phyloP scores from a whole-genome alignment of 306 rosid species.

The Dicorynia guianensis region DNA sequence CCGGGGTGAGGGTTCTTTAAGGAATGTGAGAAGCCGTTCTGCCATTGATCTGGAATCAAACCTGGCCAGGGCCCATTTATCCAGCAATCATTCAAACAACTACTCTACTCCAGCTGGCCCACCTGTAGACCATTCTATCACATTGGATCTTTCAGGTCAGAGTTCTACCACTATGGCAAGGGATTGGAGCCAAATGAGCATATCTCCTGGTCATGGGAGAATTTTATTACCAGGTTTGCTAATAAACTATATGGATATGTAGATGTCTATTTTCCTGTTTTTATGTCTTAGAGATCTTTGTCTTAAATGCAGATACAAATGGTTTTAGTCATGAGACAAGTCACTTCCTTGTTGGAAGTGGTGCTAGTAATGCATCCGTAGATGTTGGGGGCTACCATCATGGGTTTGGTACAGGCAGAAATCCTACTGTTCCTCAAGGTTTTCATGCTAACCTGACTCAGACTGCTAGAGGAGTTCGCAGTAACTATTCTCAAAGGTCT shows the following conservation, averaged over 20 bases:
- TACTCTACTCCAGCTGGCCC: constrained; percentile 45
- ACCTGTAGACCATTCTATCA: constrained; percentile 58
- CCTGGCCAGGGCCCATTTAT: constrained; percentile 63
- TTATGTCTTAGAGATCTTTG: constrained; percentile 27
- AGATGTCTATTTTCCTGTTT: background rate
- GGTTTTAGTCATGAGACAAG: constrained; percentile 63
- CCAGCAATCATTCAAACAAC: constrained; percentile 57
- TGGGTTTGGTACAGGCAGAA: constrained; percentile 60
- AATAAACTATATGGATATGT: constrained; percentile 1
- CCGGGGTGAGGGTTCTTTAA: constrained; percentile 70
- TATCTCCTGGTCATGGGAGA: constrained; percentile 63
- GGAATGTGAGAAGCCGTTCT: constrained; percentile 89
- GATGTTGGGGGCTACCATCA: constrained; percentile 71
- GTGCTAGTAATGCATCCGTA: constrained; percentile 57
- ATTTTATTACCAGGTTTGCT: constrained; percentile 60
- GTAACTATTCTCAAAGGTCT: constrained; percentile 72
- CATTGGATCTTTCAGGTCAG: constrained; percentile 61
- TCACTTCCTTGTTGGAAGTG: constrained; percentile 64
- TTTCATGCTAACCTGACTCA: constrained; percentile 58
- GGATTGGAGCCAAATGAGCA: constrained; percentile 79
- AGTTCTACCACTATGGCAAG: constrained; percentile 53
- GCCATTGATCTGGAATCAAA: constrained; percentile 76
- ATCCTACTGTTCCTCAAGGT: constrained; percentile 57
- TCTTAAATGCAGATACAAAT: constrained; percentile 58
- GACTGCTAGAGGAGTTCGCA: constrained; percentile 65